phyloP scores from a whole-genome alignment of 164 flowering plant species.

The Saururus chinensis region DNA sequence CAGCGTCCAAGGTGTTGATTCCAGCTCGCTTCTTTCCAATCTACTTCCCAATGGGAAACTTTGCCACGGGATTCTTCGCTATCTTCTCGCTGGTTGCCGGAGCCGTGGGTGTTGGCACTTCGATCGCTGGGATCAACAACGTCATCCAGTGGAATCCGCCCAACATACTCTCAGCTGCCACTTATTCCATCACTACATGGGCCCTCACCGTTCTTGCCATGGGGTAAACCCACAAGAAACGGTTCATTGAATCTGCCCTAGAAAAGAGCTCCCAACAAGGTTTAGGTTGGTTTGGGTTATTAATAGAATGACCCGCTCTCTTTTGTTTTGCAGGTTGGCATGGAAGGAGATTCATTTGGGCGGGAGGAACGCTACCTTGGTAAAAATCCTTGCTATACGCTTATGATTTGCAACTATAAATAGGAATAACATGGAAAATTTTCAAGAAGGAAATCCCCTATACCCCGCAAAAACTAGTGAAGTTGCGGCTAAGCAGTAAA shows the following conservation, averaged over 20 bases:
- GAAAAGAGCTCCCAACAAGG: not conserved
- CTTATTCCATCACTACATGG: slow-evolving; percentile 46
- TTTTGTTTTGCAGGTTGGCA: slow-evolving; percentile 50
- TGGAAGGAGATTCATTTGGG: slow-evolving; percentile 75
- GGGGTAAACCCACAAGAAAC: slow-evolving; percentile 41
- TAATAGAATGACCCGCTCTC: not conserved
- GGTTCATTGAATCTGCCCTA: not conserved
- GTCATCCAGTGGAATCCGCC: slow-evolving; percentile 29
- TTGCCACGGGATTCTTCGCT: slow-evolving; percentile 76
- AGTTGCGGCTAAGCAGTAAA: not conserved
- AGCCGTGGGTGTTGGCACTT: slow-evolving; percentile 64
- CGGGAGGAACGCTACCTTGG: slow-evolving; percentile 47
- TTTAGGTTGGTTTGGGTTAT: too few species aligned
- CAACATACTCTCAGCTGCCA: slow-evolving; percentile 48
- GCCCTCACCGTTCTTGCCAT: slow-evolving; percentile 73
- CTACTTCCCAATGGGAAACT: slow-evolving; percentile 69
- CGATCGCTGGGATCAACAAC: slow-evolving; percentile 43
- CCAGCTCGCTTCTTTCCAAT: slow-evolving; percentile 69
- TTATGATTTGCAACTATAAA: not conserved
- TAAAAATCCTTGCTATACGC: slow-evolving; percentile 13
- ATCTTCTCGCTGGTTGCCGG: slow-evolving; percentile 65
- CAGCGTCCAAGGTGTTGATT: slow-evolving; percentile 37
- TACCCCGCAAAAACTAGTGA: not conserved
- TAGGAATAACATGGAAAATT: not conserved
- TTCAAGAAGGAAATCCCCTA: too few species aligned